Evolutionary conservation across 2,329 filamentous ascomycete species (phyloP).

Genomic region (Penicillium sp.): DNA sequence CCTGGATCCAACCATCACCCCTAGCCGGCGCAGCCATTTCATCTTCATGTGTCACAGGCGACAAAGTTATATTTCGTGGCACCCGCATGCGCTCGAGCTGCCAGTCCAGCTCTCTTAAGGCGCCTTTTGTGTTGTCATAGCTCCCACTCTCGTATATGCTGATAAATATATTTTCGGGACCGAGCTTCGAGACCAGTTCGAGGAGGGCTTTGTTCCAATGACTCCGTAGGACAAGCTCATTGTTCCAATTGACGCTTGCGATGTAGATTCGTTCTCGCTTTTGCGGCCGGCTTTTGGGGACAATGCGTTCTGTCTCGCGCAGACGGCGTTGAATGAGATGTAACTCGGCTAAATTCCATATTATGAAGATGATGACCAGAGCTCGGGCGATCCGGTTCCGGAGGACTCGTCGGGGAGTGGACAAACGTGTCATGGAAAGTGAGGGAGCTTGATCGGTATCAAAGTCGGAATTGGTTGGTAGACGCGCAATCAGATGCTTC

Average conservation of each 20-base stretch:
- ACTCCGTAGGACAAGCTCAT: constrained; percentile 57
- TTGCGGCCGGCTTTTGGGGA: constrained; percentile 12
- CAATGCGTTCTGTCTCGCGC: constrained; percentile 11
- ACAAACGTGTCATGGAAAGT: constrained; percentile 16
- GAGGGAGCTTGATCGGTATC: background rate
- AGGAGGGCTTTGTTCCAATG: constrained; percentile 65
- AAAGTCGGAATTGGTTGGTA: background rate
- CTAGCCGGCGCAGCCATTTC: constrained; percentile 50
- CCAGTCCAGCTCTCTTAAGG: constrained; percentile 57
- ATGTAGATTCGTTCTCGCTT: constrained; percentile 57
- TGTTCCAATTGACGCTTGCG: constrained; percentile 68
- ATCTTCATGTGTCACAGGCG: constrained; percentile 59
- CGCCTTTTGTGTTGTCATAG: constrained; percentile 66
- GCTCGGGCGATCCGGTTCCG: constrained; percentile 20
- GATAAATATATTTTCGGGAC: constrained; percentile 65
- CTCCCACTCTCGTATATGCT: constrained; percentile 68
- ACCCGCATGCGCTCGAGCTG: constrained; percentile 56
- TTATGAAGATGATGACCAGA: constrained; percentile 17
- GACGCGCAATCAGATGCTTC: background rate
- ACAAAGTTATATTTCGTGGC: constrained; percentile 55
- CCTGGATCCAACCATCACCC: constrained; percentile 63
- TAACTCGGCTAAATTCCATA: constrained; percentile 24
- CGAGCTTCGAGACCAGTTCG: constrained; percentile 56
- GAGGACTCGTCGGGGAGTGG: constrained; percentile 12
- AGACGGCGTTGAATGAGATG: constrained; percentile 19